Evolutionary conservation across 768 basidiomycete species (phyloP), one percentile per base, ranked within the genome.

Genomic region (Ramaria sp.): DNA sequence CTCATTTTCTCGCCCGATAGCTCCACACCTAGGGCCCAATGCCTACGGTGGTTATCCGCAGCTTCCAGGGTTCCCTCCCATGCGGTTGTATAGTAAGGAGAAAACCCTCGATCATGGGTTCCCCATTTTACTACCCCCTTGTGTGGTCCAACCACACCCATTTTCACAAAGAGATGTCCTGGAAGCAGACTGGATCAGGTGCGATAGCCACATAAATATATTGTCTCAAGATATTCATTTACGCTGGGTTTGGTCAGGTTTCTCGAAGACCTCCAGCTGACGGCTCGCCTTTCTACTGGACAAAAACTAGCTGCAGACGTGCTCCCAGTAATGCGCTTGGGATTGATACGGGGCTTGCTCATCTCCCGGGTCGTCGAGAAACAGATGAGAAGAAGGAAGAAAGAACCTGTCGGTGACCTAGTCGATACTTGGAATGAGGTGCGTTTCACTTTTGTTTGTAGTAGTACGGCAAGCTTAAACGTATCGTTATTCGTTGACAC

Each of bases 341-440:
- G 53, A 12, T 15, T 59, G 3, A 31, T 41, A 55, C 53, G 59
- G n/a, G 60, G 72, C 63, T 7, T 61, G 4, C 19, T 59, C 19
- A 43, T 53, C 1, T 53, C 60, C 15, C 46, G 48, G 50, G 64
- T 57, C 2, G 54, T 65, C 19, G 47, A 64, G 13, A 48, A 27
- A 50, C 65, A 7, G 54, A 68, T 67, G 71, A 71, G 61, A 65
- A 66, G 39, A 46, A 71, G 65, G 69, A 79, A 75, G 61, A 62
- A 65, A 0, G 63, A 61, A 1, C 69, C 73, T 1, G 75, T 74
- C 12, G 70, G 69, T 10, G 68, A 77, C 19, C 53, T 76, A 1
- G 64, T 81, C 15, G 74, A 76, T 52, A 65, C 68, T 53, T 81
- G 79, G 79, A 81, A 81, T 57, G 71, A 76, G 41, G 79, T 79